Base-by-base conservation (phyloP, 1,284 basidiomycete genomes). In the Ceratobasidium sp. region DNA sequence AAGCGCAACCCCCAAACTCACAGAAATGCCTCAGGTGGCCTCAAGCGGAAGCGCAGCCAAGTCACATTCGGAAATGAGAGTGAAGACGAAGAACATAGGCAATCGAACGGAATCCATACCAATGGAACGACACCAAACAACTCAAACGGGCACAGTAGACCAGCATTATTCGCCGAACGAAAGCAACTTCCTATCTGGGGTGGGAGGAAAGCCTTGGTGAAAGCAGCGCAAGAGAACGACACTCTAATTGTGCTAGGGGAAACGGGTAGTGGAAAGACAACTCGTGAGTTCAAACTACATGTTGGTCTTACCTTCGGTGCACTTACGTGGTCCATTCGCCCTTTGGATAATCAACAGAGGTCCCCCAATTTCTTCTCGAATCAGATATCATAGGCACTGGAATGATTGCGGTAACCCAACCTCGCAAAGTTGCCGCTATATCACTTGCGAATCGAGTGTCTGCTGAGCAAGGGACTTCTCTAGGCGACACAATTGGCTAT, bases 191-290 rank as follows among this genome's bases (percentile, higher is more conserved):
- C 94, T 3, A 94, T 96, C 77, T 91, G 90, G 55, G 85, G 86
- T 82, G 92, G 92, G 90, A 71, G 73, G 83, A 55, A 35, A 41
- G 21, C 89, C 46, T 87, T 98, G 35, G 82, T 96, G 35, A 85
- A 89, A 70, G 89, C 91, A 79, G 90, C 97, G 63, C 82, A 86
- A 52, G 83, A 87, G 55, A 89, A 97, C 81, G 93, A 98, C 80
- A 95, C 98, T 2, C 92, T 93, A 0, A 90, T 99, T 63, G 86
- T 99, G 28, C 85, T 99, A 18, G 97, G 96, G 67, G 97, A 99
- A 83, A 99, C 97, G 0, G 98, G 97, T 44, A 98, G 95, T 30
- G 97, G 97, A 75, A 99, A 99, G 84, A 98, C 97, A 0, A 99
- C 97, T 58, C 96, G 94, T 94, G 82, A 77, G 91, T 85, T 14